phyloP scores from a whole-genome alignment of 1,139 yeast species.

The Suhomyces bolitotheri region DNA sequence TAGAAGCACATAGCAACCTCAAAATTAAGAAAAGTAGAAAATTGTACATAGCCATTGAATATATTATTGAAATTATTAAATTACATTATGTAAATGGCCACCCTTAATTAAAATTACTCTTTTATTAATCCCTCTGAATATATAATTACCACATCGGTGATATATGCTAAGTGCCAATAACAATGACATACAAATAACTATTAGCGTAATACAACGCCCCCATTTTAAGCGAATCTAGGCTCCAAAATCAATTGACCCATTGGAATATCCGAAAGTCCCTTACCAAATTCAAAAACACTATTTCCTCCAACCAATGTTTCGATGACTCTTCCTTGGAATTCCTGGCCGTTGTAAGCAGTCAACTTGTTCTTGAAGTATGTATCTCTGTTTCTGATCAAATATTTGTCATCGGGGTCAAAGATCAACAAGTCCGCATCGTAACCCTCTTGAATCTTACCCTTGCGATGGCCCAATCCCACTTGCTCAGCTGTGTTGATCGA shows the following conservation, averaged over 20 bases:
- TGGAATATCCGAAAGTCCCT: conserved; percentile 58
- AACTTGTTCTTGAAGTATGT: conserved; percentile 80
- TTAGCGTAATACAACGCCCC: too few relatives aligned
- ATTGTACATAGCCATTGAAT: too few relatives aligned
- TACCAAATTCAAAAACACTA: conserved; percentile 56
- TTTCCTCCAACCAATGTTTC: conserved; percentile 80
- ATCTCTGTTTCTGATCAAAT: conserved; percentile 56
- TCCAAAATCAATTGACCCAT: conserved; percentile 62
- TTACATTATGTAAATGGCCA: too few relatives aligned
- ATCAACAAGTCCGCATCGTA: conserved; percentile 85
- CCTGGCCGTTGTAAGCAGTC: conserved; percentile 78
- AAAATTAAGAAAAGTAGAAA: too few relatives aligned
- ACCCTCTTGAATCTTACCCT: conserved; percentile 73
- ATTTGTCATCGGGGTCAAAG: conserved; percentile 64
- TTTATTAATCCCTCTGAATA: too few relatives aligned
- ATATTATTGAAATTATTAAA: too few relatives aligned
- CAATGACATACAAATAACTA: too few relatives aligned
- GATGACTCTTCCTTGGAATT: conserved; percentile 67
- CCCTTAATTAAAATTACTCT: too few relatives aligned
- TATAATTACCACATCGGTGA: too few relatives aligned
- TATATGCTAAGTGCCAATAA: too few relatives aligned
- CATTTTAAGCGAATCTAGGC: conserved; percentile 40
- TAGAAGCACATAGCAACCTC: too few relatives aligned
- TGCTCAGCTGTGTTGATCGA: conserved; percentile 81
- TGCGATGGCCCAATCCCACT: conserved; percentile 69